Evolutionary conservation across 352 stramenopile species (phyloP).

Genomic region (Pythium periplocum): DNA sequence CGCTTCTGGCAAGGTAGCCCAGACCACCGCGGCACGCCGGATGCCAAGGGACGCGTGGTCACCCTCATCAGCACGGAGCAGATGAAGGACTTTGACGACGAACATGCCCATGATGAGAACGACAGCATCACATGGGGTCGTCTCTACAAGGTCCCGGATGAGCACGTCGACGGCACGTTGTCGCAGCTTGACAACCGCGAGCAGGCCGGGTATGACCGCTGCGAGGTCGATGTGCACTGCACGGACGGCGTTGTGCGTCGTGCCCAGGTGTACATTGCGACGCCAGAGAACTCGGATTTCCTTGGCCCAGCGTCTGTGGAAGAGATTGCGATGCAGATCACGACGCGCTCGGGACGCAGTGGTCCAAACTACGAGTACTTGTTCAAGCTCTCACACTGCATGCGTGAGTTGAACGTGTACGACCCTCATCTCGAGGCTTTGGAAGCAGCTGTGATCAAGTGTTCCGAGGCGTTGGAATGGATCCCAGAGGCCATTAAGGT

Average conservation of each 20-base stretch:
- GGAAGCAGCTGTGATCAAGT: conserved; percentile 62
- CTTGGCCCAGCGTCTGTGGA: conserved; percentile 61
- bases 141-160: conserved; percentile 79
- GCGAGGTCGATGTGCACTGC: conserved; percentile 74
- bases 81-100: conserved; percentile 71
- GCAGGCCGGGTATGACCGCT: conserved; percentile 76
- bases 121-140: conserved; percentile 80
- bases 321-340: conserved; percentile 79
- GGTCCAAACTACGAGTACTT: conserved; percentile 85
- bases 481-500: conserved; percentile 12
- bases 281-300: conserved; percentile 80
- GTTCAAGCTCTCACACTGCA: conserved; percentile 74
- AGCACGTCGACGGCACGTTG: conserved; percentile 71
- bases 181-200: conserved; percentile 82
- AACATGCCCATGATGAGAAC: conserved; percentile 51
- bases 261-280: conserved; percentile 83
- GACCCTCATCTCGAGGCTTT: conserved; percentile 73
- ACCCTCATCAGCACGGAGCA: conserved; percentile 80
- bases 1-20: conserved; percentile 89
- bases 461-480: conserved; percentile 37
- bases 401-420: conserved; percentile 64
- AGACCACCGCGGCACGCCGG: conserved; percentile 78
- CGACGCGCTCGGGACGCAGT: conserved; percentile 57
- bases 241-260: conserved; percentile 55
- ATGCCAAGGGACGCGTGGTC: conserved; percentile 74